Conservation (phyloP, 1,139 yeast species). For the Chernovozyma aurita region DNA sequence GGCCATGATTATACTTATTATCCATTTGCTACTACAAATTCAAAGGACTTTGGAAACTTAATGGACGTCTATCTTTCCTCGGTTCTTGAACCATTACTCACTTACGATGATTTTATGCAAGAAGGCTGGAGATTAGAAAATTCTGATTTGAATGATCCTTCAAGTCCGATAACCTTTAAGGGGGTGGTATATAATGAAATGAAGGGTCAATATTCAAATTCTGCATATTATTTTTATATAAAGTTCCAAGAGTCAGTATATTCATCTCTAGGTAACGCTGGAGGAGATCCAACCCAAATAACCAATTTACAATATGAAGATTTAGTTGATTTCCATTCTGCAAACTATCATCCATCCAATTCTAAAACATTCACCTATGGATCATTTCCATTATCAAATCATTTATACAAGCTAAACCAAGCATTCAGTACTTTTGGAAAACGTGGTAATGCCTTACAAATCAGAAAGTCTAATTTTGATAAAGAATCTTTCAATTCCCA, state of each 20-base stretch:
- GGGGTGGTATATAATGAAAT: slow-evolving; percentile 98
- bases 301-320: slow-evolving; percentile 73
- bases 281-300: slow-evolving; percentile 87
- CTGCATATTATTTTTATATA: slow-evolving; percentile 81
- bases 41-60: slow-evolving; percentile 73
- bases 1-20: slow-evolving; percentile 94
- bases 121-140: slow-evolving; percentile 98
- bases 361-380: slow-evolving; percentile 89
- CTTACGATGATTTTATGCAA: slow-evolving; percentile 80
- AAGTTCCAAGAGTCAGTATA: slow-evolving; percentile 82
- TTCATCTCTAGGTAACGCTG: slow-evolving; percentile 82
- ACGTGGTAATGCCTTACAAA: slow-evolving; percentile 24
- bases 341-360: slow-evolving; percentile 86
- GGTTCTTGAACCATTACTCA: slow-evolving; percentile 74
- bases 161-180: slow-evolving; percentile 66
- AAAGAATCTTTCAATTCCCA: background rate
- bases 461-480: slow-evolving; percentile 7
- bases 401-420: slow-evolving; percentile 53
- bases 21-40: slow-evolving; percentile 93
- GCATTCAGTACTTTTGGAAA: slow-evolving; percentile 53
- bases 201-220: slow-evolving; percentile 95
- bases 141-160: slow-evolving; percentile 50
- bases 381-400: slow-evolving; percentile 58
- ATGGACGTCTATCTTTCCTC: slow-evolving; percentile 88
- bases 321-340: slow-evolving; percentile 66